Conservation (phyloP, 1,284 basidiomycete species). For the Porphyrellus sp. region DNA sequence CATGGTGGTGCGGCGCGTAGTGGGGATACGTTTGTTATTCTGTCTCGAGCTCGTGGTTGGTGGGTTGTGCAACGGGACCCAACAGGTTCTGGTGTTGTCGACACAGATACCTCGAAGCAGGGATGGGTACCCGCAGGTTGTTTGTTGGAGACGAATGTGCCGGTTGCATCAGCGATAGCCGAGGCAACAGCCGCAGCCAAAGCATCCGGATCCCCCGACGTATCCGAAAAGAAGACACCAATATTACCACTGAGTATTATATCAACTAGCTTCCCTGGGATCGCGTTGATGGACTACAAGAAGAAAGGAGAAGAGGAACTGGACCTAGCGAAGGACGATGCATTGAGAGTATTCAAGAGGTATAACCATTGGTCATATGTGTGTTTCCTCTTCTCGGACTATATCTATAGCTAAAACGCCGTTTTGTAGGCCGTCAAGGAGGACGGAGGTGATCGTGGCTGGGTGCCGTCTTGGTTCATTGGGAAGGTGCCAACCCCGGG, state of each 20-base stretch:
- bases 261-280: conserved; percentile 89
- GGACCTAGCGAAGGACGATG: conserved; percentile 81
- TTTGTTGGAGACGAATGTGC: conserved; percentile 86
- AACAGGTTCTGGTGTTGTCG: conserved; percentile 76
- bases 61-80: conserved; percentile 98
- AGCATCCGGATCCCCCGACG: conserved; percentile 43
- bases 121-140: conserved; percentile 93
- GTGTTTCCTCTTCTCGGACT: conserved; percentile 27
- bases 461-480: conserved; percentile 87
- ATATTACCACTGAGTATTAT: conserved; percentile 87
- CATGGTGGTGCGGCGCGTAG: conserved; percentile 41
- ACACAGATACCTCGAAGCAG: conserved; percentile 70
- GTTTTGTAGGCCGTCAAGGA: conserved; percentile 76
- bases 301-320: conserved; percentile 89
- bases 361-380: conserved; percentile 98
- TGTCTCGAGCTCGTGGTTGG: conserved; percentile 94
- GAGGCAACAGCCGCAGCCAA: conserved; percentile 62
- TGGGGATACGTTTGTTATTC: conserved; percentile 89
- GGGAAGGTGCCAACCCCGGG: conserved; percentile 59
- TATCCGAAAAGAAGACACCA: conserved; percentile 54
- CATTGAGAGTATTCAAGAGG: conserved; percentile 90
- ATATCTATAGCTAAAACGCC: conserved; percentile 4
- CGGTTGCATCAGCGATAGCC: conserved; percentile 72
- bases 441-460: conserved; percentile 83
- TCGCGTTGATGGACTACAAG: conserved; percentile 93